Conservation (phyloP, 2,329 filamentous ascomycete genomes). For the Amphichorda felina region DNA sequence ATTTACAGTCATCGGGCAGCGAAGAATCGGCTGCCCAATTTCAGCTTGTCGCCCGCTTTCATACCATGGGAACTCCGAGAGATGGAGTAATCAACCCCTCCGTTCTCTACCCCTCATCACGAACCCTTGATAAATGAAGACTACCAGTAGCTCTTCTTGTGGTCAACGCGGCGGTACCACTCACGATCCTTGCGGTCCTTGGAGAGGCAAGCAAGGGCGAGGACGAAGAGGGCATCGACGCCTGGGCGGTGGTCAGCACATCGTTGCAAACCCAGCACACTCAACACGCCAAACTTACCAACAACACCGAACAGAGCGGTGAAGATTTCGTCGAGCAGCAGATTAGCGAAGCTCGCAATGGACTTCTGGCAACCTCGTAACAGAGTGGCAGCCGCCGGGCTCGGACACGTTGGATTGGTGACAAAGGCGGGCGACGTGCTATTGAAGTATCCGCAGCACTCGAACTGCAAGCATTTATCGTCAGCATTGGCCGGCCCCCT, state of each 20-base stretch:
- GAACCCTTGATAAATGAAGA: too few relatives aligned
- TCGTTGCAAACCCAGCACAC: too few relatives aligned
- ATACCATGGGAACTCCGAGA: too few relatives aligned
- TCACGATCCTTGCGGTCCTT: constrained; percentile 73
- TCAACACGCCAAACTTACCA: too few relatives aligned
- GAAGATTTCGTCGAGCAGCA: constrained; percentile 64
- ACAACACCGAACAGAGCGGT: constrained; percentile 73
- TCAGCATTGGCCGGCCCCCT: neutral
- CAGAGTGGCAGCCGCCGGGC: constrained; percentile 57
- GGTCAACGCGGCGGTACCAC: constrained; percentile 68
- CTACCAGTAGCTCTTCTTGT: constrained; percentile 52
- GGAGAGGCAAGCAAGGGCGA: constrained; percentile 62
- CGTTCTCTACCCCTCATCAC: too few relatives aligned
- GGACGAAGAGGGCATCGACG: constrained; percentile 54
- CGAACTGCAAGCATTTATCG: constrained; percentile 38
- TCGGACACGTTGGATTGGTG: constrained; percentile 55
- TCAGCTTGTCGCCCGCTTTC: too few relatives aligned
- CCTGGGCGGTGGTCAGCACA: constrained; percentile 19
- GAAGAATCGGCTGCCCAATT: too few relatives aligned
- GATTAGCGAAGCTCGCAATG: constrained; percentile 57
- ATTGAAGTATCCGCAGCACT: constrained; percentile 73
- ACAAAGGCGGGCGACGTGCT: constrained; percentile 61
- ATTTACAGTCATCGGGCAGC: neutral
- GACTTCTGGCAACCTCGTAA: constrained; percentile 57
- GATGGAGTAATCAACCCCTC: too few relatives aligned